These are phyloP conservation scores for Peronospora tabacina DNA, from an alignment of 352 stramenopile genomes.

Conservation along the genomic window DNA sequence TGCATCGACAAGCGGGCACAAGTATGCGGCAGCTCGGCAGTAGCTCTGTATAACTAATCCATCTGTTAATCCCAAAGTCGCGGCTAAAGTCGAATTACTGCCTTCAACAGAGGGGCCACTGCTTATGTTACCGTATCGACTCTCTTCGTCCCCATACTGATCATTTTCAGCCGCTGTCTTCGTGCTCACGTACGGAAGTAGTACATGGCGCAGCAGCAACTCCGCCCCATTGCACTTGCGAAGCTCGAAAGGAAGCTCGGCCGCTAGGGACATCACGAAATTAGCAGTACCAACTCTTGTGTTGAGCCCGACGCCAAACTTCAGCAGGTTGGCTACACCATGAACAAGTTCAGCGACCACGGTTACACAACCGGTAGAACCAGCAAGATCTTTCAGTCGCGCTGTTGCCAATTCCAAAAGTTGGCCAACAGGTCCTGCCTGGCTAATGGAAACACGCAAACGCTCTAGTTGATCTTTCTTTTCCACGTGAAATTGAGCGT, in stretches of 20 bases:
- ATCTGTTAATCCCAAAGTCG: slow-evolving; percentile 37
- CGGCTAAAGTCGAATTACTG: slow-evolving; percentile 5
- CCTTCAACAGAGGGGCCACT: slow-evolving; percentile 7
- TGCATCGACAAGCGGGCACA: slow-evolving; percentile 52
- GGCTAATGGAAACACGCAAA: slow-evolving; percentile 67
- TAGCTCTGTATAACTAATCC: slow-evolving; percentile 67
- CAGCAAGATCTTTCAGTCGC: slow-evolving; percentile 49
- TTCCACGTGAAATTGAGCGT: slow-evolving; percentile 79
- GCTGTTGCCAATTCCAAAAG: slow-evolving; percentile 52
- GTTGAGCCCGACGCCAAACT: slow-evolving; percentile 76
- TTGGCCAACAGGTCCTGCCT: slow-evolving; percentile 65
- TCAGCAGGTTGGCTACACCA: slow-evolving; percentile 47
- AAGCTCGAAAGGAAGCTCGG: slow-evolving; percentile 63
- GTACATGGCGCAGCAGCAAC: slow-evolving; percentile 40
- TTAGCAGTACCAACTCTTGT: slow-evolving; percentile 73
- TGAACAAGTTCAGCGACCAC: slow-evolving; percentile 48
- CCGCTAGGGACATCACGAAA: slow-evolving; percentile 60
- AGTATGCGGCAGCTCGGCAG: slow-evolving; percentile 60
- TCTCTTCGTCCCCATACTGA: slow-evolving; percentile 57
- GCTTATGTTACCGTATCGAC: slow-evolving; percentile 33
- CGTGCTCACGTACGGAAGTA: slow-evolving; percentile 49
- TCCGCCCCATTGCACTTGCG: slow-evolving; percentile 57
- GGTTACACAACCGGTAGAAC: slow-evolving; percentile 26
- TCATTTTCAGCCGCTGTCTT: slow-evolving; percentile 65
- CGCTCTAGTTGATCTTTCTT: slow-evolving; percentile 79